Percentiles rank a stretch among this genome's conserved stretches.
These are phyloP conservation scores for Fusarium setosum DNA, from an alignment of 2,329 filamentous ascomycete genomes.

Conservation along the genomic window DNA sequence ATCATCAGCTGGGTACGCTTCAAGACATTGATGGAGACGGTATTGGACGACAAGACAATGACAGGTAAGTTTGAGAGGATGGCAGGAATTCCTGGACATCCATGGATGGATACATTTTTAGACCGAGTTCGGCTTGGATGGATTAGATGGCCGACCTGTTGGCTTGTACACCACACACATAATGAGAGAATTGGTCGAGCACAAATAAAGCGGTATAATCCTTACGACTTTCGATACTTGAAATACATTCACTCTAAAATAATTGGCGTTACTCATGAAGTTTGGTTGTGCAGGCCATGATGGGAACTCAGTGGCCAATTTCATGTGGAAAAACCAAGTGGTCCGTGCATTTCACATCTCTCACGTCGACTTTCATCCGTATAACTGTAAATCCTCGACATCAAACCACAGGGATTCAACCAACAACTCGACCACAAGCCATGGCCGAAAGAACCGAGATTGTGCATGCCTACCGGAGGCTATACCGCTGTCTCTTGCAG, in stretches of 20 bases:
- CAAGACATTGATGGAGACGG: constrained; percentile 7
- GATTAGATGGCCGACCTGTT: constrained; percentile 25
- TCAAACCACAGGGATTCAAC: background rate
- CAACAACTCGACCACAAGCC: constrained; percentile 1
- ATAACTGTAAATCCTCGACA: background rate
- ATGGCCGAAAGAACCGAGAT: constrained; percentile 55
- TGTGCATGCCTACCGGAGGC: constrained; percentile 74
- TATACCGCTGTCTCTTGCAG: constrained; percentile 74
- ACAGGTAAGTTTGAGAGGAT: constrained; percentile 18
- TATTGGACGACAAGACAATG: constrained; percentile 24
- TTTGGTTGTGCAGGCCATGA: background rate
- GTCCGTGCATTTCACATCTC: constrained; percentile 20
- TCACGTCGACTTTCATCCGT: background rate
- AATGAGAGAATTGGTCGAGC: constrained; percentile 20
- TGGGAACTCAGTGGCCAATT: background rate
- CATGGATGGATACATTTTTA: constrained; percentile 29
- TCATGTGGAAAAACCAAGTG: constrained; percentile 9
- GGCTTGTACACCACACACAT: constrained; percentile 30
- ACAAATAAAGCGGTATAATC: background rate
- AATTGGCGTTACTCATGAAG: background rate
- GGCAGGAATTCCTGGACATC: constrained; percentile 14
- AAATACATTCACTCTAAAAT: no score
- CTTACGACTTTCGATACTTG: background rate
- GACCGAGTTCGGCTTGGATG: constrained; percentile 31
- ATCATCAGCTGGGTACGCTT: background rate